Conservation (phyloP, 2,329 filamentous ascomycete species). For the Aspergillus intermedius region DNA sequence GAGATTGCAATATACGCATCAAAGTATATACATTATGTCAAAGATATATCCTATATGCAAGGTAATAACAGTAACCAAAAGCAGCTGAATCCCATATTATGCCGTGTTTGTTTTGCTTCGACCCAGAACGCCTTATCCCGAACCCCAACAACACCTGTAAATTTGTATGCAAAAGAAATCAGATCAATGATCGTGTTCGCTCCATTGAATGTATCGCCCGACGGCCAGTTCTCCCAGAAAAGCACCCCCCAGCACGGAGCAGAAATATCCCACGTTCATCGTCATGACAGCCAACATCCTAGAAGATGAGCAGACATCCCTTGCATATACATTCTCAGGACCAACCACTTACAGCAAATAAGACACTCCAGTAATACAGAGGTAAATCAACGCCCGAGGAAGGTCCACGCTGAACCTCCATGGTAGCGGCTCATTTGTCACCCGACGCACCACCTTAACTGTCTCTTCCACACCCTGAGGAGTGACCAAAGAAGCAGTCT, state of each 20-base stretch:
- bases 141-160: background rate
- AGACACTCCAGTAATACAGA: conserved; percentile 66
- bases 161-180: background rate
- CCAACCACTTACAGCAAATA: conserved; percentile 91
- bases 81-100: too few relatives aligned
- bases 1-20: too few relatives aligned
- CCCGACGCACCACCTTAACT: conserved; percentile 64
- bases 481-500: conserved; percentile 59
- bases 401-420: conserved; percentile 80
- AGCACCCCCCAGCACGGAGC: conserved; percentile 68
- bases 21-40: too few relatives aligned
- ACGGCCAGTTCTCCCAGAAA: conserved; percentile 82
- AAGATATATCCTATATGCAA: too few relatives aligned
- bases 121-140: background rate
- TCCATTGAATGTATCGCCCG: conserved; percentile 57
- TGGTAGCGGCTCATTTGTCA: conserved; percentile 50
- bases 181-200: conserved; percentile 21
- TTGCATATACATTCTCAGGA: background rate
- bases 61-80: too few relatives aligned
- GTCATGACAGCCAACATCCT: conserved; percentile 94
- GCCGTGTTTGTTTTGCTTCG: too few relatives aligned
- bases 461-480: conserved; percentile 76
- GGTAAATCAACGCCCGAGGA: conserved; percentile 63
- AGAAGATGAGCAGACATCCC: conserved; percentile 4
- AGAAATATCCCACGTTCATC: conserved; percentile 77